Percentiles rank a stretch among this genome's conserved stretches.
phyloP scores from a whole-genome alignment of 2,329 filamentous ascomycete species.

The Orbilia blumenaviensis region DNA sequence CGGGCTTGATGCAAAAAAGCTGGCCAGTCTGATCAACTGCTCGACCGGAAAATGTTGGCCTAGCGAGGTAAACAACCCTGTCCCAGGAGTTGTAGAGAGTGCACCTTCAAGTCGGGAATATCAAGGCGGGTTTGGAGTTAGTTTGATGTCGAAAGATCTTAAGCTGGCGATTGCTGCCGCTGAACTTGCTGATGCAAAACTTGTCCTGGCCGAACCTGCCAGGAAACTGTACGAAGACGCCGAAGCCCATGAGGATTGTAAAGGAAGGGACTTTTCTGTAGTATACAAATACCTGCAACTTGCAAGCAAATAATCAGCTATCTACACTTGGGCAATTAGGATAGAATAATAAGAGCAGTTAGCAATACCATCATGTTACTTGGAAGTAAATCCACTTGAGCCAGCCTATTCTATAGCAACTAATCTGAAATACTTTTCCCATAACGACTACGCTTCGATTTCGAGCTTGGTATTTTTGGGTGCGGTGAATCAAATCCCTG shows the following conservation, averaged over 20 bases:
- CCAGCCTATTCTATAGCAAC: too few relatives aligned
- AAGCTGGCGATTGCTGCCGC: slow-evolving; percentile 77
- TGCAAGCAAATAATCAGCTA: slow-evolving; percentile 62
- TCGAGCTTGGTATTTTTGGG: not conserved
- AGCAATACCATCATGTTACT: too few relatives aligned
- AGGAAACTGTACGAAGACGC: slow-evolving; percentile 74
- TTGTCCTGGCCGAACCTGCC: slow-evolving; percentile 72
- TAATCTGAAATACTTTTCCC: too few relatives aligned
- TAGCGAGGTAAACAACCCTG: slow-evolving; percentile 93
- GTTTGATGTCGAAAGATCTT: slow-evolving; percentile 83
- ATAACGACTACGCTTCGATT: too few relatives aligned
- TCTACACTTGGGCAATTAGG: too few relatives aligned
- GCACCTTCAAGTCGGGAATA: slow-evolving; percentile 74
- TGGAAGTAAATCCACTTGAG: too few relatives aligned
- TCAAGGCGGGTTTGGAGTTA: slow-evolving; percentile 77
- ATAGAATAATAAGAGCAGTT: too few relatives aligned
- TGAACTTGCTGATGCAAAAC: slow-evolving; percentile 71
- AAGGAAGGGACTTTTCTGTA: slow-evolving; percentile 81
- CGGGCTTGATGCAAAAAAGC: slow-evolving; percentile 70
- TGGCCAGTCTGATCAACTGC: slow-evolving; percentile 88
- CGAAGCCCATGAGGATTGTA: slow-evolving; percentile 69
- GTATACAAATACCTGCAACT: slow-evolving; percentile 77
- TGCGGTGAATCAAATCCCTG: not conserved
- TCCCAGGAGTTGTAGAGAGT: slow-evolving; percentile 68
- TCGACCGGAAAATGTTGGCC: slow-evolving; percentile 97